phyloP scores from a whole-genome alignment of 768 basidiomycete genomes.

The Hypholoma fasciculare region DNA sequence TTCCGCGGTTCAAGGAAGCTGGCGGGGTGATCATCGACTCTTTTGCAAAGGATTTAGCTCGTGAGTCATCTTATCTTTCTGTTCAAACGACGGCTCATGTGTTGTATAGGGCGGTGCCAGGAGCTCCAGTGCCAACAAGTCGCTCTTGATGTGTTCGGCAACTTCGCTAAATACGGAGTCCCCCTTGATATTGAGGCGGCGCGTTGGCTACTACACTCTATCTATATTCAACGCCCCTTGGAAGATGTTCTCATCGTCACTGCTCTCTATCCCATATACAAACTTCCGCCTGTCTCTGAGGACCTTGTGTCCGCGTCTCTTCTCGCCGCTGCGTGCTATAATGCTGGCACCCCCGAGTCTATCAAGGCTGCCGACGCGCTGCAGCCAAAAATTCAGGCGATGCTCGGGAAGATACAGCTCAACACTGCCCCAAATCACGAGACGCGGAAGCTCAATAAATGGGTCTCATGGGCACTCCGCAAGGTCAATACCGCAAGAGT shows the following conservation, averaged over 20 bases:
- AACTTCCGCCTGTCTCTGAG: slow-evolving; percentile 50
- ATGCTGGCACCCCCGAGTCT: slow-evolving; percentile 40
- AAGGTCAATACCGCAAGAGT: slow-evolving; percentile 11
- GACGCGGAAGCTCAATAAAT: slow-evolving; percentile 16
- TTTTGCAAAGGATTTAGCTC: slow-evolving; percentile 51
- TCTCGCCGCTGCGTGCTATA: slow-evolving; percentile 56
- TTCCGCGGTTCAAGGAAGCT: slow-evolving; percentile 51
- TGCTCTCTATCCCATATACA: slow-evolving; percentile 55
- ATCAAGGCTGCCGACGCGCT: slow-evolving; percentile 15
- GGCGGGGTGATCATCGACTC: slow-evolving; percentile 36
- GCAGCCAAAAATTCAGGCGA: slow-evolving; percentile 7
- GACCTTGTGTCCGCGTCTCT: slow-evolving; percentile 61
- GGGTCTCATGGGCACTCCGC: slow-evolving; percentile 15
- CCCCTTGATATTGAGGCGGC: slow-evolving; percentile 51
- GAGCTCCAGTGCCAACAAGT: slow-evolving; percentile 55
- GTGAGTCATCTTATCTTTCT: slow-evolving; percentile 37
- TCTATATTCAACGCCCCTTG: slow-evolving; percentile 48
- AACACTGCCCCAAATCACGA: slow-evolving; percentile 4
- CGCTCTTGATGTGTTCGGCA: slow-evolving; percentile 59
- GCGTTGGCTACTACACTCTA: slow-evolving; percentile 56
- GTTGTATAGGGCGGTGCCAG: slow-evolving; percentile 55
- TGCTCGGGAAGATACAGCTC: slow-evolving; percentile 9
- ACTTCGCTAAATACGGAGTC: slow-evolving; percentile 63
- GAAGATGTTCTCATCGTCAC: slow-evolving; percentile 48
- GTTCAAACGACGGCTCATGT: background rate